Base-by-base conservation (phyloP, 495 filamentous ascomycete genomes). In the Penicillium arizonense region DNA sequence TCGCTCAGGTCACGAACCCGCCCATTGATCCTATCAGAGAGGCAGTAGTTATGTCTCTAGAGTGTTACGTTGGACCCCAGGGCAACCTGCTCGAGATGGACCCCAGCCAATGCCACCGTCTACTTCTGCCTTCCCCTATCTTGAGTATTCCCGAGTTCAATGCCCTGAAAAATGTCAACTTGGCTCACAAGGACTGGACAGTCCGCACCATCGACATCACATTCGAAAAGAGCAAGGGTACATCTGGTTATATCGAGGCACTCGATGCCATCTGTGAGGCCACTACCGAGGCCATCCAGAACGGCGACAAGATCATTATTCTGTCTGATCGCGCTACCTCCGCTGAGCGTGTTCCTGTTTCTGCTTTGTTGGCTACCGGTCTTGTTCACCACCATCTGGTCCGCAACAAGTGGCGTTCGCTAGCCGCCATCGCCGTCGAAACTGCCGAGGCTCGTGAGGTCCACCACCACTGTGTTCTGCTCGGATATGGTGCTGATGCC, bases 21-120 rank as follows among this genome's bases (percentile, higher is more conserved):
- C 94, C 94, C 6, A 99, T 99, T 68, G 94, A 99, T 64, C 94
- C 94, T 6, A 99, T 99, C 61, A 83, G 94, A 72, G 94, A 99
- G 76, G 94, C 94, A 14, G 94, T 97, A 53, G 94, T 99, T 68
- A 99, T 99, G 94, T 97, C 95, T 41, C 74, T 97, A 32, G 95
- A 96, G 61, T 95, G 95, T 64, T 99, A 97, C 65, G 88, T 99
- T 59, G 94, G 94, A 33, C 94, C 95, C 20, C 94, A 99, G 73
- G 94, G 94, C 40, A 99, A 99, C 69, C 77, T 99, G 38, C 82
- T 99, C 32, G 93, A 96, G 71, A 97, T 99, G 88, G 87, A 95
- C 56, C 68, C 89, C 35, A 84, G 85, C 10, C 94, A 99, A 66
- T 97, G 94, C 74, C 87, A 85, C 55, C 82, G 94, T 43, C 72